phyloP scores from a whole-genome alignment of 305 asterid species.

The Fraxinus angustifolia region DNA sequence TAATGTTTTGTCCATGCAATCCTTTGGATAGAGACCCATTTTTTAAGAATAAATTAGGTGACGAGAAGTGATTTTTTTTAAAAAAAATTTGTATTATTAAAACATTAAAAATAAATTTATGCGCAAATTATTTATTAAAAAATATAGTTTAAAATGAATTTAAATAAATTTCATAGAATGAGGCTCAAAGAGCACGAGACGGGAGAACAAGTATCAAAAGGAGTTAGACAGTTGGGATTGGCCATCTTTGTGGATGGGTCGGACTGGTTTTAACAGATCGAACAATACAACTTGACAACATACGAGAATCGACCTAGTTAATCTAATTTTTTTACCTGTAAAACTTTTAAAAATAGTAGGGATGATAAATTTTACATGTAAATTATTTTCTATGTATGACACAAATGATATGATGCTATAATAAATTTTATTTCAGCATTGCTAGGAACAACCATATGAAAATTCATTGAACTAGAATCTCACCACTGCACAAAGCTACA shows the following conservation, averaged over 20 bases:
- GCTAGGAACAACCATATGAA: neutral
- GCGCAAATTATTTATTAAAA: neutral
- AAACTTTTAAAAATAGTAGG: neutral
- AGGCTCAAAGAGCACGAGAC: too few relatives aligned
- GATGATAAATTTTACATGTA: neutral
- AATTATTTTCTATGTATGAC: too few relatives aligned
- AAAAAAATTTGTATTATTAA: too few relatives aligned
- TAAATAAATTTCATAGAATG: too few relatives aligned
- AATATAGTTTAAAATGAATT: too few relatives aligned
- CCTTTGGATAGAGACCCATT: neutral
- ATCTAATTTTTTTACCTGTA: too few relatives aligned
- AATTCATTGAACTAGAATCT: neutral
- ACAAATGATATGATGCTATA: neutral
- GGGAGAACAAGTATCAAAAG: neutral
- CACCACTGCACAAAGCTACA: constrained; percentile 20
- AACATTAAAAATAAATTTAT: too few relatives aligned
- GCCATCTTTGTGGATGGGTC: too few relatives aligned
- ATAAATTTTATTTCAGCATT: neutral
- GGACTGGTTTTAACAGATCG: neutral
- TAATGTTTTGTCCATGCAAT: neutral
- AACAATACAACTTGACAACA: neutral
- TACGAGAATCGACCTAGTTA: neutral
- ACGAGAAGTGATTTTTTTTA: too few relatives aligned
- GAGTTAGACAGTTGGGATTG: neutral
- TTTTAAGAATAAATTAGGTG: neutral